Percentiles rank a stretch among this genome's conserved stretches.
Conservation (phyloP, 2,329 filamentous ascomycete species). For the Venturia effusa region DNA sequence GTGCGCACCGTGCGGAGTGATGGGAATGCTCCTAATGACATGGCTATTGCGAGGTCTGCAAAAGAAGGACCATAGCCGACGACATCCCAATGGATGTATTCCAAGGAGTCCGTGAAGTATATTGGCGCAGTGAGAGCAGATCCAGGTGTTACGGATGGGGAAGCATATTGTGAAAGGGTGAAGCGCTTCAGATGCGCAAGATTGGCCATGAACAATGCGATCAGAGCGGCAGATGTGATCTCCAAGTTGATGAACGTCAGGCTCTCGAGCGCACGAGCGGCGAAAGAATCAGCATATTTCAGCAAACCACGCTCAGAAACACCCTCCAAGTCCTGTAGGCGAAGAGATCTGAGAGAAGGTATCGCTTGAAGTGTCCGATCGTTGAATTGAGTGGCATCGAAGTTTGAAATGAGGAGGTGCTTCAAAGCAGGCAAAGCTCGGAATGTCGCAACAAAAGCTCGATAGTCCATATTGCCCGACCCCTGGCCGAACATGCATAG, state of each 20-base stretch:
- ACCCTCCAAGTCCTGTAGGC: constrained; percentile 44
- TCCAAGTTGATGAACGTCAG: constrained; percentile 44
- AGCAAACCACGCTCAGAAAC: constrained; percentile 45
- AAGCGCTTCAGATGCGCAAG: constrained; percentile 37
- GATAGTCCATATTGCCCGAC: constrained; percentile 37
- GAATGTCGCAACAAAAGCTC: constrained; percentile 43
- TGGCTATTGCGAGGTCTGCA: constrained; percentile 52
- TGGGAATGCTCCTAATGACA: constrained; percentile 53
- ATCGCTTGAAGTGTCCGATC: constrained; percentile 43
- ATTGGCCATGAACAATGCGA: constrained; percentile 41
- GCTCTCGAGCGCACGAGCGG: constrained; percentile 33
- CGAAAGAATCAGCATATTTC: constrained; percentile 37
- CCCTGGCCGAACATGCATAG: constrained; percentile 38
- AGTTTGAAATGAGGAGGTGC: constrained; percentile 43
- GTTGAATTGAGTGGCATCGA: constrained; percentile 43
- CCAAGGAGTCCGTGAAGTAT: constrained; percentile 38
- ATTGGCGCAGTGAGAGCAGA: constrained; percentile 28
- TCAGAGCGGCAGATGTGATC: constrained; percentile 38
- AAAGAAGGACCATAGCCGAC: constrained; percentile 46
- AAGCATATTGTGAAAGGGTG: constrained; percentile 40
- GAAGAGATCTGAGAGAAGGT: constrained; percentile 40
- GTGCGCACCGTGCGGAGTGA: constrained; percentile 47
- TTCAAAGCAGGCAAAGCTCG: constrained; percentile 41
- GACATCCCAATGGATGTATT: constrained; percentile 50
- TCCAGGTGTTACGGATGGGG: constrained; percentile 33